Conservation (phyloP, 768 basidiomycete species). For the Xerocomellus amylosporus region DNA sequence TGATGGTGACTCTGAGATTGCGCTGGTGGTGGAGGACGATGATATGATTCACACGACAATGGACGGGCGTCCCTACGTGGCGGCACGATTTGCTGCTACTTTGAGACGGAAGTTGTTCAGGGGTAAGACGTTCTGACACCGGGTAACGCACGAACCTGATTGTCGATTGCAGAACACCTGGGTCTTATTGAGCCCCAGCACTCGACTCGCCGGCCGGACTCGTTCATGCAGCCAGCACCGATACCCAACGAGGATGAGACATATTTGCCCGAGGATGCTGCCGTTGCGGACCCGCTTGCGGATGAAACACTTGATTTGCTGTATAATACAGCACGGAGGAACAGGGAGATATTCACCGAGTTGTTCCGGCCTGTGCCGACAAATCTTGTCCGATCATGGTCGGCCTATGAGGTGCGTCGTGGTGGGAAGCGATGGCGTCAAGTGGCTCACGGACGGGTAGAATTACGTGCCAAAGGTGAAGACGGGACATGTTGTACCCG, state of each 20-base stretch:
- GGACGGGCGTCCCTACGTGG: conserved; percentile 73
- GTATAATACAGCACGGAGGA: conserved; percentile 70
- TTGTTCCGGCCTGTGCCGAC: conserved; percentile 85
- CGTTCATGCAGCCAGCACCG: conserved; percentile 82
- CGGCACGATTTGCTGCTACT: conserved; percentile 76
- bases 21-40: conserved; percentile 84
- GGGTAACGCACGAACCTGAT: background rate
- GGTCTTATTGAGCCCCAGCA: conserved; percentile 79
- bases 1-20: conserved; percentile 94
- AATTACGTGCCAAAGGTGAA: conserved; percentile 72
- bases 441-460: conserved; percentile 37
- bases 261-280: conserved; percentile 49
- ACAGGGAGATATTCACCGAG: conserved; percentile 83
- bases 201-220: conserved; percentile 36
- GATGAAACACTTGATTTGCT: conserved; percentile 58
- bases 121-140: conserved; percentile 42
- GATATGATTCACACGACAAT: conserved; percentile 74
- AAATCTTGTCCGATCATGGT: conserved; percentile 77
- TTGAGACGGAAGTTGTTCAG: conserved; percentile 81
- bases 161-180: conserved; percentile 62
- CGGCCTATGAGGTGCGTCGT: conserved; percentile 64
- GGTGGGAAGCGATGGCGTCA: conserved; percentile 1
- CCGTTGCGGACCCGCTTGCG: conserved; percentile 77
- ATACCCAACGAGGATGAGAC: conserved; percentile 66
- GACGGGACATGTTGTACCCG: conserved; percentile 77